These are phyloP conservation scores for Climacium dendroides DNA, from an alignment of 225 moss, liverwort and hornwort genomes.

Conservation along the genomic window DNA sequence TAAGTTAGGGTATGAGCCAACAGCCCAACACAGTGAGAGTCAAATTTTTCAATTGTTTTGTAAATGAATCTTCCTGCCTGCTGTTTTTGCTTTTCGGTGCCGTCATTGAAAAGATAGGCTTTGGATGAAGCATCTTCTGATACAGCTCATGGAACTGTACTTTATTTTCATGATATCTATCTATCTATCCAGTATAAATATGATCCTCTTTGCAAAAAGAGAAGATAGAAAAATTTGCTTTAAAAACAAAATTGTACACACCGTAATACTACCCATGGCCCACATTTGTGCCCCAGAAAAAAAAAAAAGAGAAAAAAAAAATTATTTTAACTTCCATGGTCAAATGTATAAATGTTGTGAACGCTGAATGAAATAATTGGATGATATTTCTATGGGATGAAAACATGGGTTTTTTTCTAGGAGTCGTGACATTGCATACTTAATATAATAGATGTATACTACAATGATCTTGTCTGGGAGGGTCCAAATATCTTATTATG, in stretches of 20 bases:
- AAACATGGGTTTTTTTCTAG: too few species aligned
- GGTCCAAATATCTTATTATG: not conserved
- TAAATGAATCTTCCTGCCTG: not conserved
- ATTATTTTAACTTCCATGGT: too few species aligned
- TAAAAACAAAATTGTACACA: not conserved
- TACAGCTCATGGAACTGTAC: not conserved
- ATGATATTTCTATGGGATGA: too few species aligned
- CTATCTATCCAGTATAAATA: not conserved
- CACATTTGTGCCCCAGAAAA: too few species aligned
- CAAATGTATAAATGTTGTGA: too few species aligned
- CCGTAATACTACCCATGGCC: too few species aligned
- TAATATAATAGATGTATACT: not conserved
- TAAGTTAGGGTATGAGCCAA: too few species aligned
- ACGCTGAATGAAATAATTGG: too few species aligned
- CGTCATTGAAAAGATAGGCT: not conserved
- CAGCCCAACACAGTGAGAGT: not conserved
- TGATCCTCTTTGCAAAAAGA: not conserved
- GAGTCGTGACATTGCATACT: too few species aligned
- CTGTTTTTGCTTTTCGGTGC: not conserved
- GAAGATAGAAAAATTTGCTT: not conserved
- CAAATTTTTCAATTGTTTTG: not conserved
- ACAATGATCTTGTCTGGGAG: not conserved
- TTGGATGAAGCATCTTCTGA: not conserved
- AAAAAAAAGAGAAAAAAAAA: too few species aligned
- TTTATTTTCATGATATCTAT: not conserved